These are phyloP conservation scores for Boechera divaricarpa DNA, from an alignment of 345 rosid species.

Conservation along the genomic window DNA sequence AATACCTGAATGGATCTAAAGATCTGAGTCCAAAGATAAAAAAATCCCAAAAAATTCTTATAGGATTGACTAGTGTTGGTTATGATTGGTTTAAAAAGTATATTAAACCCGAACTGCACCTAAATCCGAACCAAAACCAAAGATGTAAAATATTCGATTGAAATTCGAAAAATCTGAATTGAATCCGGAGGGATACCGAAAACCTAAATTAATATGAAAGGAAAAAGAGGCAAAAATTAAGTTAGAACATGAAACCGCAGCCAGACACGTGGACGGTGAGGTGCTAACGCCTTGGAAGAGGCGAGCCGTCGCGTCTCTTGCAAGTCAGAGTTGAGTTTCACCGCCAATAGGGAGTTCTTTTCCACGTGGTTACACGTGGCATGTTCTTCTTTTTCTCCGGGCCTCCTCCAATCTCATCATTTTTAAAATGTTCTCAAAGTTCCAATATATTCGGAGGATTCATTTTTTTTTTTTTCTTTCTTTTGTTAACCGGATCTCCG, in stretches of 20 bases:
- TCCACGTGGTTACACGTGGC: slow-evolving; percentile 43
- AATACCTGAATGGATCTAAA: too few relatives aligned
- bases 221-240: background rate
- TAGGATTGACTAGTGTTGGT: too few relatives aligned
- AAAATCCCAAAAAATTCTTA: too few relatives aligned
- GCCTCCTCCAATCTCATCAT: background rate
- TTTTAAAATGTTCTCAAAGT: slow-evolving; percentile 21
- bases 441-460: slow-evolving; percentile 38
- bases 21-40: too few relatives aligned
- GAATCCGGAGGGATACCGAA: too few relatives aligned
- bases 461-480: background rate
- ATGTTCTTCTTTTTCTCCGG: background rate
- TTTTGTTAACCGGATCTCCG: background rate
- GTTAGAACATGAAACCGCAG: background rate
- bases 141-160: too few relatives aligned
- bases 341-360: background rate
- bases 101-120: too few relatives aligned
- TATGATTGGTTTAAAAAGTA: too few relatives aligned
- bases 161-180: too few relatives aligned
- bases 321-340: slow-evolving; percentile 8
- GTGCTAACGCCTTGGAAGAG: slow-evolving; percentile 30
- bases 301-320: slow-evolving; percentile 45
- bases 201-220: too few relatives aligned
- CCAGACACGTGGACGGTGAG: slow-evolving; percentile 39
- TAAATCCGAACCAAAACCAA: too few relatives aligned